Percentiles rank a stretch among this genome's conserved stretches.
These are phyloP conservation scores for Citrus inodora DNA, from an alignment of 345 rosid genomes.

Conservation along the genomic window DNA sequence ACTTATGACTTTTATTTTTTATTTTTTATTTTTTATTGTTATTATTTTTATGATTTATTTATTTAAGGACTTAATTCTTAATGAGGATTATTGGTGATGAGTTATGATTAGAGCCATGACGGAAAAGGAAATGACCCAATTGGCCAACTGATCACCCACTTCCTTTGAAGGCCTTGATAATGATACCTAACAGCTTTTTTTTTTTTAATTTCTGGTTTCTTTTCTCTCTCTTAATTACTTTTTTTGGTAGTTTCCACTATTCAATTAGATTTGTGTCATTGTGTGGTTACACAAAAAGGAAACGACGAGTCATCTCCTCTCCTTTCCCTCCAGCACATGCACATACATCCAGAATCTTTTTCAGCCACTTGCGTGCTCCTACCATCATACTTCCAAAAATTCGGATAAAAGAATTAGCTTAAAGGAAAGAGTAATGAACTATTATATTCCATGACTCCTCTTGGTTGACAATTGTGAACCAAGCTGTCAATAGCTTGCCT, in stretches of 20 bases:
- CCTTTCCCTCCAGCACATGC: neutral
- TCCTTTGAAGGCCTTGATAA: slow-evolving; percentile 36
- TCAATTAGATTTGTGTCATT: neutral
- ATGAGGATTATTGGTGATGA: slow-evolving; percentile 8
- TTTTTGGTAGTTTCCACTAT: slow-evolving; percentile 39
- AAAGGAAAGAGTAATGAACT: neutral
- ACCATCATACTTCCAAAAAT: slow-evolving; percentile 3
- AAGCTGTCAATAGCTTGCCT: neutral
- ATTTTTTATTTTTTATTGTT: neutral
- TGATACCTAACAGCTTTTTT: slow-evolving; percentile 39
- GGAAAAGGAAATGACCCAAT: slow-evolving; percentile 24
- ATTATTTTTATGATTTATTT: too few species aligned
- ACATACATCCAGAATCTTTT: neutral
- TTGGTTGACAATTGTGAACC: neutral
- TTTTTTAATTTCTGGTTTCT: neutral
- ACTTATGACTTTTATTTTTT: neutral
- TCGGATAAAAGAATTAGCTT: neutral
- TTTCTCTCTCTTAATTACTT: slow-evolving; percentile 11
- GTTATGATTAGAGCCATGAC: slow-evolving; percentile 37
- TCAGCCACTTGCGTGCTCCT: neutral
- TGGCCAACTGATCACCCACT: slow-evolving; percentile 19
- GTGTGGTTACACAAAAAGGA: slow-evolving; percentile 21
- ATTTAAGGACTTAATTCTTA: neutral
- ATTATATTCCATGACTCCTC: neutral
- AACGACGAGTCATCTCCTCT: slow-evolving; percentile 16